A percentile compares a stretch with the other conserved stretches of the same genome.
Evolutionary conservation across 495 filamentous ascomycete species (phyloP).

Genomic region (Neurospora discreta): DNA sequence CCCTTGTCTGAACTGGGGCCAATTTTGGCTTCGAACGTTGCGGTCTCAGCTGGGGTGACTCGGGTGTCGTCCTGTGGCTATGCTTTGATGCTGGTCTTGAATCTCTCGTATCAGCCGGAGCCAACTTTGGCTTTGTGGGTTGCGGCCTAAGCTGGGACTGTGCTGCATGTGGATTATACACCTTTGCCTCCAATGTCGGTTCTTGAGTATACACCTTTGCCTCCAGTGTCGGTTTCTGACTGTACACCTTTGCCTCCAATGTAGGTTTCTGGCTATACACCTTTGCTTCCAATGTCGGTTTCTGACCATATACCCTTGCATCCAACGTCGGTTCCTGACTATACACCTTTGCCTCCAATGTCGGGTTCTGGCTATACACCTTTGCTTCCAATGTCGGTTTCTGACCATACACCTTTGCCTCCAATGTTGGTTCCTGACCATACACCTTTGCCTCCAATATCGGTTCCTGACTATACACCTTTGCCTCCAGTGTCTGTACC

Average conservation of each 20-base stretch:
- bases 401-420: slow-evolving; percentile 1
- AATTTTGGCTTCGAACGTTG: slow-evolving; percentile 12
- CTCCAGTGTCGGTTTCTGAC: not conserved
- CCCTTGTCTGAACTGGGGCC: slow-evolving; percentile 15
- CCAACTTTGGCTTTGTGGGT: slow-evolving; percentile 7
- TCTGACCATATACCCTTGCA: not conserved
- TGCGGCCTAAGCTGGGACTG: not conserved
- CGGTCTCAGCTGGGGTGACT: not conserved
- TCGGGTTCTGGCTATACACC: not conserved
- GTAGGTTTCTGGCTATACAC: not conserved
- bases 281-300: slow-evolving; percentile 1
- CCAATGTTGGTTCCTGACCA: not conserved
- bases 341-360: no score
- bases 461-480: not conserved
- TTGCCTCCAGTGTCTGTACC: not conserved
- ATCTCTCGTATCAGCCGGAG: slow-evolving; percentile 13
- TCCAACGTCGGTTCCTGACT: no score
- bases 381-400: not conserved
- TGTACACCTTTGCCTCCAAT: slow-evolving; percentile 1
- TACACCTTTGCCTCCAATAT: slow-evolving; percentile 1
- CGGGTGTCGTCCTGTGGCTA: not conserved
- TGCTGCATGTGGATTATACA: not conserved
- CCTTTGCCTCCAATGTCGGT: not conserved
- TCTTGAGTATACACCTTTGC: no score
- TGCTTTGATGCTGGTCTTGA: not conserved